A percentile compares a stretch with the other conserved stretches of the same genome.
phyloP scores from a whole-genome alignment of 805 yeast species.

The Wickerhamiella allomyrinae region DNA sequence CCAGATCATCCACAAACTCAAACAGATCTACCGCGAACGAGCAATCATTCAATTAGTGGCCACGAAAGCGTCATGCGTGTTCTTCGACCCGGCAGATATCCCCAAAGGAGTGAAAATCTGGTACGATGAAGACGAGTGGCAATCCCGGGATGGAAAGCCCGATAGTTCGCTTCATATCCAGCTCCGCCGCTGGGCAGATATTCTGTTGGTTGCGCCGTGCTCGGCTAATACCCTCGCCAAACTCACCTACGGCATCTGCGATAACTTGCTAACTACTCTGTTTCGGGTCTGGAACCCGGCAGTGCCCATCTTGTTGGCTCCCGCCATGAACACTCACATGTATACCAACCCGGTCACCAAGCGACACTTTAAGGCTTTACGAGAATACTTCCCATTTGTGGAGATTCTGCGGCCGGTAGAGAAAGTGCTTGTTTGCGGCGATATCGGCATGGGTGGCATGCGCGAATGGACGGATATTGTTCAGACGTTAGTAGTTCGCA shows the following conservation, averaged over 20 bases:
- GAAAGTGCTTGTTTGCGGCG: constrained; percentile 87
- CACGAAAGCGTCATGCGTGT: constrained; percentile 32
- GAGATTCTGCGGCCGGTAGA: constrained; percentile 89
- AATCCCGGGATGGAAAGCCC: constrained; percentile 53
- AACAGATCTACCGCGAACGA: constrained; percentile 56
- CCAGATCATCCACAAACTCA: constrained; percentile 69
- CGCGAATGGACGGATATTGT: constrained; percentile 92
- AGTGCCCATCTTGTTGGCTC: constrained; percentile 81
- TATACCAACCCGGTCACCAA: constrained; percentile 82
- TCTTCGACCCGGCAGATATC: constrained; percentile 22
- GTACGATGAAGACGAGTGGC: constrained; percentile 93
- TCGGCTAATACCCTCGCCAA: constrained; percentile 89
- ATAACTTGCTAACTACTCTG: constrained; percentile 76
- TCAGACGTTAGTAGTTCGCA: constrained; percentile 47
- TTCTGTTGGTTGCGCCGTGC: constrained; percentile 79
- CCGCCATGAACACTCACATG: constrained; percentile 90
- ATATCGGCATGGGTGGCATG: constrained; percentile 98
- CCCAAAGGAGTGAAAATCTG: constrained; percentile 60
- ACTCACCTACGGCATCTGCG: constrained; percentile 80
- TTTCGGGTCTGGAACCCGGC: constrained; percentile 92
- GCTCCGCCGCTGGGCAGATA: constrained; percentile 92
- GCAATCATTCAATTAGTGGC: constrained; percentile 76
- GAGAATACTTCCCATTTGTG: constrained; percentile 85
- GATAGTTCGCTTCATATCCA: constrained; percentile 91
- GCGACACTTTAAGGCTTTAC: constrained; percentile 57